Evolutionary conservation across 1,284 basidiomycete species (phyloP).

Genomic region (Tausonia pullulans): DNA sequence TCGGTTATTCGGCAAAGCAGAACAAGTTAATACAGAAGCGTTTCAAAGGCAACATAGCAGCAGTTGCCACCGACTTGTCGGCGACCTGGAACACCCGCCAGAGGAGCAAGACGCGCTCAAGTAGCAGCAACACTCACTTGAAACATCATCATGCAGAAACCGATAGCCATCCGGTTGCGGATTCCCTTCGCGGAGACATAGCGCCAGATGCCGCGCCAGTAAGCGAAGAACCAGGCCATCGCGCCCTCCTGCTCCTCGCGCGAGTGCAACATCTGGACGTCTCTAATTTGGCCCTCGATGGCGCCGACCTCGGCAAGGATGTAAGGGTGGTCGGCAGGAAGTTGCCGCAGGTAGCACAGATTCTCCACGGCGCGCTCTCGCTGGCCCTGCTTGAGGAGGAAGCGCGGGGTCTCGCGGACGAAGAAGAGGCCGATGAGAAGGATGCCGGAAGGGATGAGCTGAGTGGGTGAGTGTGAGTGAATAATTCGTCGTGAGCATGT

Average conservation of each 20-base stretch:
- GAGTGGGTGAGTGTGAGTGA: constrained; percentile 17
- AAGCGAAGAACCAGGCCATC: constrained; percentile 13
- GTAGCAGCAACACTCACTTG: constrained; percentile 24
- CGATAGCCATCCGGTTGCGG: constrained; percentile 24
- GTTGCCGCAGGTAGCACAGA: constrained; percentile 34
- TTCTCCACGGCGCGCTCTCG: constrained; percentile 34
- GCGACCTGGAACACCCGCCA: too few relatives aligned
- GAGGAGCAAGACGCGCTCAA: neutral
- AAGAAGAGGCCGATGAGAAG: constrained; percentile 36
- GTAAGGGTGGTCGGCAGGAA: constrained; percentile 34
- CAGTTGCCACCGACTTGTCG: too few relatives aligned
- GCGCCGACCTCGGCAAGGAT: constrained; percentile 33
- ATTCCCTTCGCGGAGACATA: constrained; percentile 19
- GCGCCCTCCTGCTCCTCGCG: constrained; percentile 2
- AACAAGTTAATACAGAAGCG: too few relatives aligned
- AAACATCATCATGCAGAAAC: constrained; percentile 26
- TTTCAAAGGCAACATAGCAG: too few relatives aligned
- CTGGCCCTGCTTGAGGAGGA: constrained; percentile 31
- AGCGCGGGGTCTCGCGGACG: constrained; percentile 41
- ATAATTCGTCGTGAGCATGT: too few relatives aligned
- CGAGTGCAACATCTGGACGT: constrained; percentile 17
- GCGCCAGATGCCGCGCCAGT: constrained; percentile 1
- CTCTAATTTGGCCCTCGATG: constrained; percentile 20
- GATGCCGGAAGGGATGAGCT: constrained; percentile 42
- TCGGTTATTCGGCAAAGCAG: constrained; percentile 18